Evolutionary conservation across 169 alveolate genomes (phyloP).

Genomic region (Eimeria mitis): DNA sequence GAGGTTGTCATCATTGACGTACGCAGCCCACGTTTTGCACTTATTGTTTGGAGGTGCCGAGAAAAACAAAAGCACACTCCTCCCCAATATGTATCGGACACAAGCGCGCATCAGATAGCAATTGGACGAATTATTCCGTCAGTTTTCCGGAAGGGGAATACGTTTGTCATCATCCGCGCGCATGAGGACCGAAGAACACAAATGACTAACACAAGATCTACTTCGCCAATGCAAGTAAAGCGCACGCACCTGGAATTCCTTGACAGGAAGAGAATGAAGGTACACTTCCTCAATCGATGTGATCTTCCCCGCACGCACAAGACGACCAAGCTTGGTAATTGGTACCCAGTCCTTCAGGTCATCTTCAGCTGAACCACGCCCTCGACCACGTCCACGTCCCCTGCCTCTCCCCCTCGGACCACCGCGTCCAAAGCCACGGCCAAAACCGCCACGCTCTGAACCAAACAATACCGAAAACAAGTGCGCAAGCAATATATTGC

Average conservation of each 20-base stretch:
- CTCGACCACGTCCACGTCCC: slow-evolving; percentile 87
- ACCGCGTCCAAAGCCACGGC: slow-evolving; percentile 86
- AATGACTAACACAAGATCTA: too few species aligned
- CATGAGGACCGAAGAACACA: background rate
- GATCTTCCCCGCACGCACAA: slow-evolving; percentile 98
- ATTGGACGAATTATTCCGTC: slow-evolving; percentile 71
- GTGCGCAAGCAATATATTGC: background rate
- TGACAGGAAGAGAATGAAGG: slow-evolving; percentile 99
- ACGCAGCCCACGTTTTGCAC: background rate
- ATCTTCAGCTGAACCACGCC: slow-evolving; percentile 95
- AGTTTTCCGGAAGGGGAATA: slow-evolving; percentile 80
- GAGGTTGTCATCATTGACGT: too few species aligned
- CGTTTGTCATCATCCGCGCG: slow-evolving; percentile 73
- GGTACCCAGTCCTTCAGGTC: slow-evolving; percentile 99
- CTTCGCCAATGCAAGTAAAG: background rate
- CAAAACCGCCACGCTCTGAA: slow-evolving; percentile 85
- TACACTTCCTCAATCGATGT: slow-evolving; percentile 99
- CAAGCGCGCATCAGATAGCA: slow-evolving; percentile 31
- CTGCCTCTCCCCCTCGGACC: slow-evolving; percentile 83
- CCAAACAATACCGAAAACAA: background rate
- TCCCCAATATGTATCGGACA: background rate
- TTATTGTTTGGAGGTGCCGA: background rate
- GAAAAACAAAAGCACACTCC: background rate
- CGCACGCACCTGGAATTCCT: slow-evolving; percentile 98
- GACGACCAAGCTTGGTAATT: slow-evolving; percentile 99